Evolutionary conservation across 257 asterid species (phyloP), one percentile per base, ranked within the genome.

Genomic region (Dorcoceras hygrometricum): DNA sequence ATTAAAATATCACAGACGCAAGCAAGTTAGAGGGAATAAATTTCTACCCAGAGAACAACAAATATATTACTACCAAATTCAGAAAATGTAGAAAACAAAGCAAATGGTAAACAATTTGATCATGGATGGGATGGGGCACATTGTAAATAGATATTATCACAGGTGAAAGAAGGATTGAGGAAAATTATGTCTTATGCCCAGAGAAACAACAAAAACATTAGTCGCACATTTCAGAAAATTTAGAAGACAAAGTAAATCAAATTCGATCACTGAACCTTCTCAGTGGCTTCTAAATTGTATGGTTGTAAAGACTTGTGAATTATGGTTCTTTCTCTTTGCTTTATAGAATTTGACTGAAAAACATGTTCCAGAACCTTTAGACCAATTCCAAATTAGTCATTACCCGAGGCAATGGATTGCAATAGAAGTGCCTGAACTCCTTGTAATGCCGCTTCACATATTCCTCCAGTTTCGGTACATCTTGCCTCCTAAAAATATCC

Each of bases 401-500:
- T 77, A 90, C 96, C 95, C 83, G 81, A 2, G 81, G 74, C 69
- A 91, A 53, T 9, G 65, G 95, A 76, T 72, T 79, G 20, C 90
- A 74, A 51, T 73, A 48, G 34, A 70, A 73, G 66, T 86, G 83
- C 78, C 90, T 78, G 69, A 84, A 86, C 71, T 86, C 88, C 79
- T 76, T 79, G 73, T 67, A 82, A 78, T 82, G 88, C 73, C 65
- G 71, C 75, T 72, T 74, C 73, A 82, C 75, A 28, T 82, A 93
- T 14, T 86, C 80, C 70, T 83, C 90, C 71, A 92, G 65, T 69
- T 83, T 80, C 6, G 96, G 87, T 29, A 87, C 85, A 62, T 92
- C 98, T 75, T 89, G 73, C 76, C 93, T 88, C 82, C 96, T 83
- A 79, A 88, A 93, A 27, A 93, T 88, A 79, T 93, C 98, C 98